Percentiles rank a stretch among this genome's conserved stretches.
These are phyloP conservation scores for Apiosordaria backusii DNA, from an alignment of 495 filamentous ascomycete genomes.

Conservation along the genomic window DNA sequence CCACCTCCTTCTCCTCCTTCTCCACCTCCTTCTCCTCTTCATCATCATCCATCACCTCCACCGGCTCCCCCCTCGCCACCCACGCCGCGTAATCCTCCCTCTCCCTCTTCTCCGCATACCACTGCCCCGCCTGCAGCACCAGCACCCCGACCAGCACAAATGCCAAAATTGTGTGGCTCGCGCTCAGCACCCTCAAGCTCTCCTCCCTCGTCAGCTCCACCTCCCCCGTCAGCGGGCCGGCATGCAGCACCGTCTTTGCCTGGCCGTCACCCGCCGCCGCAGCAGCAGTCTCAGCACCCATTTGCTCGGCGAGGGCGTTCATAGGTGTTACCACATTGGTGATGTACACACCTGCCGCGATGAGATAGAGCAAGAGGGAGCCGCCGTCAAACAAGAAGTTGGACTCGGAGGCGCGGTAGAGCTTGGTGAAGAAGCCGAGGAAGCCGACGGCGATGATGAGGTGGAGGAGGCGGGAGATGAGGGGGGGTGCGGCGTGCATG, in stretches of 20 bases:
- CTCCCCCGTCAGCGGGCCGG: slow-evolving; percentile 40
- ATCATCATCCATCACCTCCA: slow-evolving; percentile 55
- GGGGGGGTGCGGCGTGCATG: slow-evolving; percentile 78
- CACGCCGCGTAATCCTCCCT: slow-evolving; percentile 58
- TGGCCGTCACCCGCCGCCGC: slow-evolving; percentile 33
- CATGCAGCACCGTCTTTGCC: slow-evolving; percentile 51
- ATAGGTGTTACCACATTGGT: slow-evolving; percentile 94
- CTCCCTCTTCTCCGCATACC: slow-evolving; percentile 96
- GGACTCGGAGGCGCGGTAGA: slow-evolving; percentile 84
- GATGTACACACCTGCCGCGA: slow-evolving; percentile 85
- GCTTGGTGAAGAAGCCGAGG: slow-evolving; percentile 85
- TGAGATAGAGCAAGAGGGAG: slow-evolving; percentile 83
- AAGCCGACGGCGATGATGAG: slow-evolving; percentile 87
- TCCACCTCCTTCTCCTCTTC: slow-evolving; percentile 46
- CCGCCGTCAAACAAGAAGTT: slow-evolving; percentile 98
- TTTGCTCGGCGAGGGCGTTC: slow-evolving; percentile 57
- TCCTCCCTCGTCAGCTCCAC: slow-evolving; percentile 70
- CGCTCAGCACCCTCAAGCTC: slow-evolving; percentile 82
- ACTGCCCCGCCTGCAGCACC: slow-evolving; percentile 93
- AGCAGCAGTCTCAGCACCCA: slow-evolving; percentile 1
- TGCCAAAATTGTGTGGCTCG: slow-evolving; percentile 92
- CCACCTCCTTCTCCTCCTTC: slow-evolving; percentile 7
- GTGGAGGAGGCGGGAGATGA: slow-evolving; percentile 90
- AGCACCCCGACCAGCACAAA: slow-evolving; percentile 86
- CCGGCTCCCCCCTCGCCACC: slow-evolving; percentile 2